Base-by-base conservation (phyloP, 2,329 filamentous ascomycete genomes). In the Trematosphaeria pertusa region DNA sequence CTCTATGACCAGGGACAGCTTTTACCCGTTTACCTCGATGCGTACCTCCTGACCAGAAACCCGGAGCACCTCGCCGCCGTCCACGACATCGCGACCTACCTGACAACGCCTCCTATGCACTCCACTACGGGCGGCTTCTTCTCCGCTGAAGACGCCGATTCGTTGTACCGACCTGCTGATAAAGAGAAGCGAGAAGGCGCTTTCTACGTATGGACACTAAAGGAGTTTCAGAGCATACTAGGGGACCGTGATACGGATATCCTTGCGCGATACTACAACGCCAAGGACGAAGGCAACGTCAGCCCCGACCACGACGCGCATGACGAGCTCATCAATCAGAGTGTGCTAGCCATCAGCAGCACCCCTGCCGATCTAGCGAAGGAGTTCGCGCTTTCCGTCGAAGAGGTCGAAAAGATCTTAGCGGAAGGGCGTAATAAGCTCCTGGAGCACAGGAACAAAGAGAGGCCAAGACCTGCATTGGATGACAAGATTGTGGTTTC, bases 271-370 rank as follows among this genome's bases (percentile, higher is more conserved):
- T 90, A 96, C 71, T 97, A 90, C 84, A 88, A 89, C 49, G 87
- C 97, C 11, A 82, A 83, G 22, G 81, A 89, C 31, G 86, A 95
- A 58, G 94, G 94, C 34, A 97, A 99, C 62, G 87, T 99, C 1
- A 83, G 86, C 24, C 85, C 87, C 3, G 83, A 87, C 44, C 85
- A 93, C 59, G 94, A 99, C 65, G 87, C 89, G 0, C 89, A 96
- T 61, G 93, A 97, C 65, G 93, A 97, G 64, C 93, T 97, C 50
- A 87, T 96, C 64, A 91, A 93, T 61, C 91, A 96, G 67, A 99
- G 97, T 64, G 91, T 96, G 4, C 74, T 97, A 2, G 84, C 85
- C 28, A 81, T 96, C 19, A 82, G 82, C 26, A 85, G 82, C 50
- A 88, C 86, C 0, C 80, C 85, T 0, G 78, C 81, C 15, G 84